A percentile compares a stretch with the other conserved stretches of the same genome.
phyloP scores from a whole-genome alignment of 1,139 yeast genomes.

The Citeromyces hawaiiensis region DNA sequence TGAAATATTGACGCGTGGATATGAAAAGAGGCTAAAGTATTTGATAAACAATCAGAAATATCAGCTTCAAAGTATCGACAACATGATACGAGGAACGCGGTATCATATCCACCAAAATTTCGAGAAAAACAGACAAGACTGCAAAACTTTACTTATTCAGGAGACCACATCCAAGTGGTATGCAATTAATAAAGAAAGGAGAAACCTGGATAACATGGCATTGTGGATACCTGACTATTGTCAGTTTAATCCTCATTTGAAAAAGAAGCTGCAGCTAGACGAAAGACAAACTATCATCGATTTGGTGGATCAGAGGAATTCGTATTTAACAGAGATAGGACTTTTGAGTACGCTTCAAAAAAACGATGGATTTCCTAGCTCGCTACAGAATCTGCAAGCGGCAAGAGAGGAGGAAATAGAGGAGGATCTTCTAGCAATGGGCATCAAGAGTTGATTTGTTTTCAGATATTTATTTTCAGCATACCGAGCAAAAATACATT shows the following conservation, averaged over 20 bases:
- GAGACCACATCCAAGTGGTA: constrained; percentile 86
- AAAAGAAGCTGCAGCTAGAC: constrained; percentile 8
- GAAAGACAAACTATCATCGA: constrained; percentile 13
- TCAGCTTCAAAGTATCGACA: constrained; percentile 62
- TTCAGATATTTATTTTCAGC: not conserved
- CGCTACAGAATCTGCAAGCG: constrained; percentile 33
- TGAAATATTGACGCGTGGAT: constrained; percentile 48
- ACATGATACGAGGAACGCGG: constrained; percentile 69
- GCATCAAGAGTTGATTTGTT: not conserved
- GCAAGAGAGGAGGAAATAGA: constrained; percentile 51
- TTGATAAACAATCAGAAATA: constrained; percentile 63
- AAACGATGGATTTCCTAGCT: constrained; percentile 59
- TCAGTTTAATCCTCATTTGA: constrained; percentile 14
- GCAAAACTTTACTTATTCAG: constrained; percentile 50
- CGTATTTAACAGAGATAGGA: constrained; percentile 42
- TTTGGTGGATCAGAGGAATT: constrained; percentile 40
- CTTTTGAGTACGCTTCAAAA: constrained; percentile 40
- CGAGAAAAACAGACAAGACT: constrained; percentile 53
- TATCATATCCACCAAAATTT: constrained; percentile 80
- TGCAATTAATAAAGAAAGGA: constrained; percentile 78
- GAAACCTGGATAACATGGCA: constrained; percentile 65
- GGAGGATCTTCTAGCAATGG: constrained; percentile 41
- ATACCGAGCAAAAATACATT: not conserved
- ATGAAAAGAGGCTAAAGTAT: constrained; percentile 52
- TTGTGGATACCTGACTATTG: constrained; percentile 17